Evolutionary conservation across 805 yeast species (phyloP), one percentile per base, ranked within the genome.

Genomic region (Candida sithepensis): DNA sequence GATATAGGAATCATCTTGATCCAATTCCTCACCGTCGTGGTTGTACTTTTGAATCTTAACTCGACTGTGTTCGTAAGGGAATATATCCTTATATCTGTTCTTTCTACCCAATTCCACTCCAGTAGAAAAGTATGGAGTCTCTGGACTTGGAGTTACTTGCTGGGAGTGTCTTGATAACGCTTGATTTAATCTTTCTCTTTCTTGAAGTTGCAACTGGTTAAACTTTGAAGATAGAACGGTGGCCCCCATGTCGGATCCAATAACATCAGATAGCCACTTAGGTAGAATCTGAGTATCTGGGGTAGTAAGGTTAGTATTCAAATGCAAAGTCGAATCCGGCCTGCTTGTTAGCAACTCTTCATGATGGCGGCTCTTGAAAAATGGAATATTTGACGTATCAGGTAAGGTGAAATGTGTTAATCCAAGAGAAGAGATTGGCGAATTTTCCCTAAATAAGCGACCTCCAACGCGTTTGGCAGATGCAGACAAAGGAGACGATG

Each of bases 71-170:
- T 88, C 95, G 65, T 79, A 91, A 3, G 96, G 90, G 59, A 86
- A 84, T 39, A 91, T 87, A 63, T 91, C 96, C 58, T 87, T 85
- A 70, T 91, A 91, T 50, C 98, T 69, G 65, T 91, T 89, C 60
- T 90, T 90, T 45, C 75, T 65, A 22, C 95, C 92, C 39, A 82
- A 73, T 64, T 89, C 96, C 38, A 90, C 82, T 6, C 96, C 97
- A 4, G 85, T 79, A 32, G 83, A 78, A 28, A 87, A 76, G 24
- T 71, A 61, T 20, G 81, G 79, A 2, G 68, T 60, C 3, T 62
- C 68, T 5, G 59, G 57, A 23, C 50, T 53, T 3, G 53, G 44
- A 9, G 47, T 46, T 1, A 45, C 19, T 3, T 50, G 56, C 3
- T 51, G 56, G n/a, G 60, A 49, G 16, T 59, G 59, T 39, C 59